Percentiles rank a stretch among this genome's conserved stretches.
phyloP scores from a whole-genome alignment of 2,329 filamentous ascomycete genomes.

The Bimuria novae-zelandiae region DNA sequence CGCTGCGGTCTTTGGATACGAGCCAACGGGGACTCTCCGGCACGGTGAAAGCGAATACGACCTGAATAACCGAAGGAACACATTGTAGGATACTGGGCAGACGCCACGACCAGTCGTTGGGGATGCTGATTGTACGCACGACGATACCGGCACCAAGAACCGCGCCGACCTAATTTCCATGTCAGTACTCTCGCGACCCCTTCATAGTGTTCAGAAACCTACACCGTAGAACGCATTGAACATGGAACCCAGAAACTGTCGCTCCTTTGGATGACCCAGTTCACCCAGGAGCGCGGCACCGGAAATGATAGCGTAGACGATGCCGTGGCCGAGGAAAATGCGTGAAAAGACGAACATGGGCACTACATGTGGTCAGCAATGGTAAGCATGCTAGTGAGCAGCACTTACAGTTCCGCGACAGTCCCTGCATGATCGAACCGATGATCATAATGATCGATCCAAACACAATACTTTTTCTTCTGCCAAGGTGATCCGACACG shows the following conservation, averaged over 20 bases:
- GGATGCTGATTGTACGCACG: slow-evolving; percentile 64
- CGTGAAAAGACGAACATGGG: slow-evolving; percentile 63
- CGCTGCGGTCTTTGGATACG: slow-evolving; percentile 64
- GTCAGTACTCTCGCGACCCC: no score
- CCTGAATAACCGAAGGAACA: slow-evolving; percentile 64
- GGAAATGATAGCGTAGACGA: slow-evolving; percentile 66
- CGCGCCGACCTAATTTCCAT: no score
- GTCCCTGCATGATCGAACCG: slow-evolving; percentile 62
- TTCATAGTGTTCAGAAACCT: no score
- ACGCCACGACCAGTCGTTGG: slow-evolving; percentile 69
- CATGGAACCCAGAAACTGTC: slow-evolving; percentile 66
- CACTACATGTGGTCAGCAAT: slow-evolving; percentile 23
- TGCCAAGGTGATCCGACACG: slow-evolving; percentile 60
- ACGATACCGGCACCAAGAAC: slow-evolving; percentile 64
- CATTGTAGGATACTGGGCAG: slow-evolving; percentile 69
- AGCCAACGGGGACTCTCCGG: slow-evolving; percentile 71
- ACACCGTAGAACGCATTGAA: slow-evolving; percentile 72
- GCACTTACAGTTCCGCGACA: slow-evolving; percentile 49
- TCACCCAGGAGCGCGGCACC: slow-evolving; percentile 69
- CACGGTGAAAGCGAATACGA: slow-evolving; percentile 64
- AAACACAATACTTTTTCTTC: slow-evolving; percentile 62
- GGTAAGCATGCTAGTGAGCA: background rate
- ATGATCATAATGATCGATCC: slow-evolving; percentile 60
- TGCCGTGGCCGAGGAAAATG: slow-evolving; percentile 69
- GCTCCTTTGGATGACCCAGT: slow-evolving; percentile 70